Base-by-base conservation (phyloP, 192 early-diverging fungal species). In the Entomortierella beljakovae region DNA sequence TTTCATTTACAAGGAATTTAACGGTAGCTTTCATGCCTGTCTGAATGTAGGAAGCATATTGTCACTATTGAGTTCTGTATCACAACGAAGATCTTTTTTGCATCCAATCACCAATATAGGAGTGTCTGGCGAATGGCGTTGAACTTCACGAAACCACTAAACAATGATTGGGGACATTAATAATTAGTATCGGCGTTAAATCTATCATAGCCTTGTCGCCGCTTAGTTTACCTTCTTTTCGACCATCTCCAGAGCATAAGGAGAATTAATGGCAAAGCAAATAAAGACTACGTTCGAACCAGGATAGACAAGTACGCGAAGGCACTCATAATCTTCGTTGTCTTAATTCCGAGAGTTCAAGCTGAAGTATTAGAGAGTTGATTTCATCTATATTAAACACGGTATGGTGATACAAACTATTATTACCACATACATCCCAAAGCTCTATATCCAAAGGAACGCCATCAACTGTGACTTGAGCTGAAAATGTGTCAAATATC, bases 311-410 rank as follows among this genome's bases (percentile, higher is more conserved):
- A 98, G 85, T 22, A 93, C 91, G 43, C 96, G 92, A 71, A 99
- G 84, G 64, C 95, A 93, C 85, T 98, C 96, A 75, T 97, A 97
- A 81, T 99, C 97, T 85, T 98, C 96, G 70, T 97, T 96, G 33
- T 90, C 96, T 88, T 5, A 20, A 16, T 11, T 20, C 3, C 2
- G 43, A 20, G n/a, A n/a, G n/a, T n/a, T n/a, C n/a, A n/a, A n/a
- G n/a, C n/a, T n/a, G n/a, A n/a, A n/a, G n/a, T n/a, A n/a, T n/a
- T n/a, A n/a, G n/a, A n/a, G n/a, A n/a, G n/a, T n/a, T n/a, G n/a
- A n/a, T n/a, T n/a, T n/a, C n/a, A n/a, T n/a, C n/a, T n/a, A n/a
- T n/a, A n/a, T n/a, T n/a, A n/a, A n/a, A n/a, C n/a, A n/a, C n/a
- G n/a, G n/a, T n/a, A n/a, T n/a, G n/a, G n/a, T n/a, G n/a, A n/a